Evolutionary conservation across 2,329 filamentous ascomycete species (phyloP).

Genomic region (Fusarium floridanum): DNA sequence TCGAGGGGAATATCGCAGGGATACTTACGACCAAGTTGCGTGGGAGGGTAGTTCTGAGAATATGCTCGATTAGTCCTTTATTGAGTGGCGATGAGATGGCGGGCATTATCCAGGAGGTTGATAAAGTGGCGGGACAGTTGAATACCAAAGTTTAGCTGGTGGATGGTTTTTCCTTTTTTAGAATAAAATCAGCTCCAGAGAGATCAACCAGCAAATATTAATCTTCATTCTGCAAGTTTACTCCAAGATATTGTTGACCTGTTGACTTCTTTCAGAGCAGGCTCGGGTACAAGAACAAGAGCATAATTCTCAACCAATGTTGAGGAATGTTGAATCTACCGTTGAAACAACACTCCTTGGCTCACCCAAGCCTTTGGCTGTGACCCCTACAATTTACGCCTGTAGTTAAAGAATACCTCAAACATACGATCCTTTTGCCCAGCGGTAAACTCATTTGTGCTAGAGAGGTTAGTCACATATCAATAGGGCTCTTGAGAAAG

Average conservation of each 20-base stretch:
- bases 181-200: too few species aligned
- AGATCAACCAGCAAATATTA: too few species aligned
- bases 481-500: too few species aligned
- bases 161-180: too few species aligned
- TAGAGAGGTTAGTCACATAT: neutral
- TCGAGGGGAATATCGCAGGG: neutral
- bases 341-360: too few species aligned
- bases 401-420: conserved; percentile 7
- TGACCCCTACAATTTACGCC: neutral
- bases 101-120: neutral
- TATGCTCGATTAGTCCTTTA: neutral
- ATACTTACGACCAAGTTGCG: neutral
- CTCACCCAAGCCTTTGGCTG: too few species aligned
- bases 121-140: neutral
- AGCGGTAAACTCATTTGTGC: conserved; percentile 13
- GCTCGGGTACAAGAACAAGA: too few species aligned
- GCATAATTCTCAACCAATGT: too few species aligned
- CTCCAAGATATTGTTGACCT: too few species aligned
- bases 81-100: neutral
- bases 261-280: too few species aligned
- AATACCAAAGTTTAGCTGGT: neutral
- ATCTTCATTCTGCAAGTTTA: too few species aligned
- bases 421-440: conserved; percentile 16
- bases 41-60: neutral
- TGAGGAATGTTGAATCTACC: too few species aligned